These are phyloP conservation scores for Microsporum canis DNA, from an alignment of 2,329 filamentous ascomycete species.

Conservation along the genomic window DNA sequence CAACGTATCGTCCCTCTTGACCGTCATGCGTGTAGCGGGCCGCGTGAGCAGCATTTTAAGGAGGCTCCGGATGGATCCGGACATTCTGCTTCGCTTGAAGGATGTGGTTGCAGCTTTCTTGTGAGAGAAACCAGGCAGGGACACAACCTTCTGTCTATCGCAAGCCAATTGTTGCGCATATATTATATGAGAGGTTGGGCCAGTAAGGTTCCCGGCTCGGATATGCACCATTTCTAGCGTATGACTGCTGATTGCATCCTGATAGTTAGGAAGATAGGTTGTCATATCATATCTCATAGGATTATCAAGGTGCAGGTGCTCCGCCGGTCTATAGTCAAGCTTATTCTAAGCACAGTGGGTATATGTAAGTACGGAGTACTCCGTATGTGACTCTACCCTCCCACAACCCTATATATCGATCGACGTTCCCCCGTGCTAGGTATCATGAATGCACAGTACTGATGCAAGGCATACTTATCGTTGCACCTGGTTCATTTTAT, in stretches of 20 bases:
- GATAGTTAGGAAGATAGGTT: background rate
- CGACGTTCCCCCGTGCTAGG: background rate
- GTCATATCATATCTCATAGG: background rate
- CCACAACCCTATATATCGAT: background rate
- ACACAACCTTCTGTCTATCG: background rate
- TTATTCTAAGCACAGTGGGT: background rate
- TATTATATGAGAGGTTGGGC: background rate
- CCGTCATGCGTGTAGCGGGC: background rate
- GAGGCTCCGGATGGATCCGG: background rate
- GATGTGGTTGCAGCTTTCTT: background rate
- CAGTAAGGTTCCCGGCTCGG: background rate
- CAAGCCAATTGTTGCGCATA: background rate
- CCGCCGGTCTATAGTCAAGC: background rate
- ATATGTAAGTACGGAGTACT: background rate
- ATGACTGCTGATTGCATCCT: background rate
- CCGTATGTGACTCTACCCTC: background rate
- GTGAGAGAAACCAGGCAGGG: background rate
- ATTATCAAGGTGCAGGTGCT: background rate
- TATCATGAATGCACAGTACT: too few relatives aligned
- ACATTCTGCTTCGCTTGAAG: background rate
- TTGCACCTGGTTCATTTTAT: background rate
- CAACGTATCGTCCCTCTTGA: background rate
- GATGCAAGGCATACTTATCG: background rate
- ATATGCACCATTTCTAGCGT: background rate
- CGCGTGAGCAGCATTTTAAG: background rate